Percentiles rank a stretch among this genome's conserved stretches.
phyloP scores from a whole-genome alignment of 2,329 filamentous ascomycete genomes.

The Leptodontidium sp. region DNA sequence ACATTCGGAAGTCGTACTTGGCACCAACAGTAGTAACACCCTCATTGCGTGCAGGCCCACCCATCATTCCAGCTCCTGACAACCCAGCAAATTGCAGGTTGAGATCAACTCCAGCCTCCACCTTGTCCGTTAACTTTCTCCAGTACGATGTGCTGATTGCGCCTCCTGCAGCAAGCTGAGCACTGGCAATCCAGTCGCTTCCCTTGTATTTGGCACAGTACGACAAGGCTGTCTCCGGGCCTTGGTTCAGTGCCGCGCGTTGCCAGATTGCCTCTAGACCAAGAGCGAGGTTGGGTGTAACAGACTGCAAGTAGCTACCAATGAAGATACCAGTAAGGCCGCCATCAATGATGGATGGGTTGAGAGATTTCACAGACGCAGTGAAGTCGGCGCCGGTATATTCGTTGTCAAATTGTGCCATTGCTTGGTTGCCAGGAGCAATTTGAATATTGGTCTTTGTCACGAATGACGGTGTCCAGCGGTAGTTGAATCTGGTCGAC shows the following conservation, averaged over 20 bases:
- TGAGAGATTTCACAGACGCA: constrained; percentile 90
- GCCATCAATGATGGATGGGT: constrained; percentile 93
- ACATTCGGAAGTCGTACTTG: constrained; percentile 98
- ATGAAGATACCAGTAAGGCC: constrained; percentile 95
- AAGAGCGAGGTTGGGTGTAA: constrained; percentile 86
- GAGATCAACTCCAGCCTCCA: constrained; percentile 95
- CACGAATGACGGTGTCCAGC: constrained; percentile 81
- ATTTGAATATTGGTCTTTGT: constrained; percentile 91
- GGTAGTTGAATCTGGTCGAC: constrained; percentile 89
- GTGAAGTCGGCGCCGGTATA: constrained; percentile 95
- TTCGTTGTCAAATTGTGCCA: constrained; percentile 94
- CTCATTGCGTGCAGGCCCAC: constrained; percentile 79
- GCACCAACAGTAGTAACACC: constrained; percentile 90
- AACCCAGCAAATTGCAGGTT: constrained; percentile 82
- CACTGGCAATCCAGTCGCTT: constrained; percentile 90
- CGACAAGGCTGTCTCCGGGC: constrained; percentile 89
- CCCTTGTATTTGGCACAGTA: constrained; percentile 94
- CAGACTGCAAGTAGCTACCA: constrained; percentile 91
- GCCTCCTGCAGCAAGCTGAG: constrained; percentile 82
- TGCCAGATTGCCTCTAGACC: constrained; percentile 96
- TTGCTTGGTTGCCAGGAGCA: constrained; percentile 80
- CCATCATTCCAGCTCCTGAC: constrained; percentile 73
- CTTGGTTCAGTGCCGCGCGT: constrained; percentile 81
- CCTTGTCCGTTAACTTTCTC: constrained; percentile 90
- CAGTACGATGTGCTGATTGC: constrained; percentile 93